Evolutionary conservation across 495 filamentous ascomycete species (phyloP).

Genomic region (Annulohypoxylon maeteangense): DNA sequence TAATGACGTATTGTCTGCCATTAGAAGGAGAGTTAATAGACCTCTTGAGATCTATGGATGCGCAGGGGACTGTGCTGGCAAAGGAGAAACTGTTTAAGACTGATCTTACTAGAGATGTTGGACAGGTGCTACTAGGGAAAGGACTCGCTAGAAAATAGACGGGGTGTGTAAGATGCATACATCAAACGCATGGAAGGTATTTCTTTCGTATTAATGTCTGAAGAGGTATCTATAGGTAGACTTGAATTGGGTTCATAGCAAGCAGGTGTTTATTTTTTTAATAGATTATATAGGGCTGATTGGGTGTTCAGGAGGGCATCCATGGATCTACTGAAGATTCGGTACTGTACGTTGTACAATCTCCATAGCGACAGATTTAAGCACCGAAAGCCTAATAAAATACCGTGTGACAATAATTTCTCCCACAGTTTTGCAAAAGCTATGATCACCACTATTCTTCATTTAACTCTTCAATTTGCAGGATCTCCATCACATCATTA

Average conservation of each 20-base stretch:
- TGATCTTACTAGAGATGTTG: slow-evolving; percentile 71
- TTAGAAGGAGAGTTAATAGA: slow-evolving; percentile 76
- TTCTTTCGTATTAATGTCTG: background rate
- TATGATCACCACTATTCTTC: background rate
- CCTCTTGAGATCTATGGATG: slow-evolving; percentile 77
- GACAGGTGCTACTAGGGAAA: slow-evolving; percentile 53
- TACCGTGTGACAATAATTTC: background rate
- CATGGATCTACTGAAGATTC: too few species aligned
- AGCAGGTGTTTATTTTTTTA: background rate
- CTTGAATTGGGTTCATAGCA: background rate
- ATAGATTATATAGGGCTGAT: too few species aligned
- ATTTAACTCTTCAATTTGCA: background rate
- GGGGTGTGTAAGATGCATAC: background rate
- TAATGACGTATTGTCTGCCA: slow-evolving; percentile 75
- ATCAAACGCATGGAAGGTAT: background rate
- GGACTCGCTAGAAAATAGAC: slow-evolving; percentile 48
- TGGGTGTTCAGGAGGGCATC: too few species aligned
- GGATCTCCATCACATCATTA: background rate
- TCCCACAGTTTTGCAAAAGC: background rate
- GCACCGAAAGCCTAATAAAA: too few species aligned
- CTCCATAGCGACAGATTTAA: background rate
- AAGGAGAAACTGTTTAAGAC: slow-evolving; percentile 65
- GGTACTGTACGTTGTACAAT: background rate
- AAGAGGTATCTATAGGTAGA: background rate
- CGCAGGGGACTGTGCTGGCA: slow-evolving; percentile 64